Conservation (phyloP, 2,329 filamentous ascomycete species). For the Aspergillus sp. region DNA sequence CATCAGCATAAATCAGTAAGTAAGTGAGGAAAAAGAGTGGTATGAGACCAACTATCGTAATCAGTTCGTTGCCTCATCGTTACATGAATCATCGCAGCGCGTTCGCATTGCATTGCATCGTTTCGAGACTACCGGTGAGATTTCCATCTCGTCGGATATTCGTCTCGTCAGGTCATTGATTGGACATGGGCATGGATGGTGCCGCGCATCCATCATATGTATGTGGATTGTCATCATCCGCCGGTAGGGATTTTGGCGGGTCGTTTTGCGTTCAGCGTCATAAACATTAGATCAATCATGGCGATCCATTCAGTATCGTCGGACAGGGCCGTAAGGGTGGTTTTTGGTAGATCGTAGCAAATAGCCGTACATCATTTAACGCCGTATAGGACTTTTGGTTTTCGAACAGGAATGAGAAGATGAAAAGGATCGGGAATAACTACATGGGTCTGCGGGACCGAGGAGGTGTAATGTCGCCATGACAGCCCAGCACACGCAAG, state of each 20-base stretch:
- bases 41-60: neutral
- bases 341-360: conserved; percentile 5
- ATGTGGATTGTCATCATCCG: neutral
- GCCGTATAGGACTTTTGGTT: conserved; percentile 11
- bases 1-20: neutral
- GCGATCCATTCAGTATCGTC: neutral
- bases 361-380: conserved; percentile 16
- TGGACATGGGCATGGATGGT: neutral
- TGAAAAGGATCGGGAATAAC: neutral
- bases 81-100: conserved; percentile 1
- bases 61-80: neutral
- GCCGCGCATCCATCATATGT: neutral
- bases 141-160: neutral
- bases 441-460: conserved; percentile 22
- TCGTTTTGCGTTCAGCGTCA: conserved; percentile 2
- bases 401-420: neutral
- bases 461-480: conserved; percentile 22
- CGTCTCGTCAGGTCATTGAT: neutral
- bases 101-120: conserved; percentile 1
- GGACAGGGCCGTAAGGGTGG: neutral
- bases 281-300: conserved; percentile 10
- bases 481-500: conserved; percentile 29
- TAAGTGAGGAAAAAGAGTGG: neutral
- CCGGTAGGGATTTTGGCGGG: neutral
- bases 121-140: neutral